These are phyloP conservation scores for Chrysopogon serrulatus DNA, from an alignment of 176 grass and related monocot genomes.

Conservation along the genomic window DNA sequence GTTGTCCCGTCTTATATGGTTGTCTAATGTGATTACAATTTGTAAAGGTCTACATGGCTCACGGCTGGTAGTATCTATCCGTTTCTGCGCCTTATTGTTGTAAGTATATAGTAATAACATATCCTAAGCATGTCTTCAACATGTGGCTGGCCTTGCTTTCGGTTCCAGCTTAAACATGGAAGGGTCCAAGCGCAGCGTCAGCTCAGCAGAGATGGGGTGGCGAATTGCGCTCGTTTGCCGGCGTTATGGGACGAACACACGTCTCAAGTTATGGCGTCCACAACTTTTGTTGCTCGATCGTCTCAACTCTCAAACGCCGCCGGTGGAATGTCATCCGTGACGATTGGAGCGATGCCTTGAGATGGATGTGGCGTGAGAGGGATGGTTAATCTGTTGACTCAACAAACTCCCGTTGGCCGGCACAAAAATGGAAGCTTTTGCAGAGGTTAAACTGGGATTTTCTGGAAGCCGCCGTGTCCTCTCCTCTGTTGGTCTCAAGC, in stretches of 20 bases:
- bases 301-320: no score
- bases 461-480: no score
- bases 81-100: no score
- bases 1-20: no score
- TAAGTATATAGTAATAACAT: no score
- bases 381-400: no score
- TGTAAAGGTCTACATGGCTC: no score
- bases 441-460: background rate
- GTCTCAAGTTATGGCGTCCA: background rate
- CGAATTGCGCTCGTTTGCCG: background rate
- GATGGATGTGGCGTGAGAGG: background rate
- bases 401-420: background rate
- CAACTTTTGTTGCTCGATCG: background rate
- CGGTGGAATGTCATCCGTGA: conserved; percentile 13
- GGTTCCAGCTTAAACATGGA: background rate
- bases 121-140: no score
- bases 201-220: background rate
- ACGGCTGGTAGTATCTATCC: no score
- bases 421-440: background rate
- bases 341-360: background rate
- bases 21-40: no score
- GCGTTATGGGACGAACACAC: background rate
- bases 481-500: no score
- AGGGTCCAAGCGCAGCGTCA: background rate
- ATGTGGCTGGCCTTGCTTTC: background rate